Conservation (phyloP, 1,284 basidiomycete genomes). For the Rhodofomes roseus region DNA sequence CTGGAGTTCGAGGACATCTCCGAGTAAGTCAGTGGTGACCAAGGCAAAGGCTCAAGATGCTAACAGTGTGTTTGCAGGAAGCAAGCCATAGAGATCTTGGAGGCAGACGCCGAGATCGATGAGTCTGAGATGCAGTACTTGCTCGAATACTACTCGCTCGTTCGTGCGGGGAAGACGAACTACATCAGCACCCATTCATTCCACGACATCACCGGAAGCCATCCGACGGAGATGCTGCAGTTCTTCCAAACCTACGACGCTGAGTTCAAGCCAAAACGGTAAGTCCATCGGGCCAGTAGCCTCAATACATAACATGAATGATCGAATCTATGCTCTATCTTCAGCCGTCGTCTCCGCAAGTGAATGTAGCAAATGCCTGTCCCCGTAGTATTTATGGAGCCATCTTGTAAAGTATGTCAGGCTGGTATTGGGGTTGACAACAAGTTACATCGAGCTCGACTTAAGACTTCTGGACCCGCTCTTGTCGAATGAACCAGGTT, state of each 20-base stretch:
- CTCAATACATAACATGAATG: no score
- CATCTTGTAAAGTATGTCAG: no score
- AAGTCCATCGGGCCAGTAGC: neutral
- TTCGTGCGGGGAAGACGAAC: slow-evolving; percentile 23
- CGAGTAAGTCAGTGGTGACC: neutral
- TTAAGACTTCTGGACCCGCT: no score
- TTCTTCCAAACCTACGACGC: slow-evolving; percentile 22
- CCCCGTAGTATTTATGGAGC: no score
- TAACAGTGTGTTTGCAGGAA: neutral
- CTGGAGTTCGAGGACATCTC: neutral
- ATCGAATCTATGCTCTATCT: no score
- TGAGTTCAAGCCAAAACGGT: neutral
- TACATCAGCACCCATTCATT: slow-evolving; percentile 20
- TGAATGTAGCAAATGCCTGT: no score
- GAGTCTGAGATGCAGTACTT: slow-evolving; percentile 18
- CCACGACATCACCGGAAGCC: slow-evolving; percentile 15
- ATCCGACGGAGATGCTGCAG: slow-evolving; percentile 18
- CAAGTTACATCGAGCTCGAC: no score
- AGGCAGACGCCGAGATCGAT: neutral
- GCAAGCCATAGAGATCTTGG: neutral
- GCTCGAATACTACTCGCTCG: slow-evolving; percentile 24
- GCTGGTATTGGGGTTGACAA: no score
- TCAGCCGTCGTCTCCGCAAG: no score
- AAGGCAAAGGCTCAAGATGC: neutral
- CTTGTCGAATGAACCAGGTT: no score